phyloP scores from a whole-genome alignment of 1,139 yeast genomes.

The Pichia sp. region DNA sequence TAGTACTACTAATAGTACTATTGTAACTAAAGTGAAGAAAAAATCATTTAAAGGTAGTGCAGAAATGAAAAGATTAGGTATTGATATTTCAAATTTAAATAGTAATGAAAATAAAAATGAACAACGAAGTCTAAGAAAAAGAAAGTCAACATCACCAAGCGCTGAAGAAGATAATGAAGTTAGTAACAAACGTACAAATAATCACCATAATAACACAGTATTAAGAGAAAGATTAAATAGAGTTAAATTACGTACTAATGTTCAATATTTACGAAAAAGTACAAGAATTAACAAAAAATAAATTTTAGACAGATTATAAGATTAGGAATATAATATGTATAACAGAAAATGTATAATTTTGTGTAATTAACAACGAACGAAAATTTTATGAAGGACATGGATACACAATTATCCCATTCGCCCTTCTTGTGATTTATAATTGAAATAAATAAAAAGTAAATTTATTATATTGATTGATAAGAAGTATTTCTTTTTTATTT shows the following conservation, averaged over 20 bases:
- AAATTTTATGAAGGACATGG: neutral
- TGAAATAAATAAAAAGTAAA: neutral
- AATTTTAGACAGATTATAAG: neutral
- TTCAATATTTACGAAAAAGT: conserved; percentile 8
- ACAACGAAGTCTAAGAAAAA: conserved; percentile 9
- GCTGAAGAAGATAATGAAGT: neutral
- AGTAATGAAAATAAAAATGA: neutral
- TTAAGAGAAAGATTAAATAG: conserved; percentile 12
- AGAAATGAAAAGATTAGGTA: conserved; percentile 8
- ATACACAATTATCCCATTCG: too few species aligned
- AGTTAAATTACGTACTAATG: conserved; percentile 11
- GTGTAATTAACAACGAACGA: too few species aligned
- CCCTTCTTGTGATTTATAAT: neutral
- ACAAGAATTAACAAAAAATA: neutral
- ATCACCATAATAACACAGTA: neutral
- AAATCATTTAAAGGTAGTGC: conserved; percentile 1
- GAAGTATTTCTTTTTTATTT: conserved; percentile 2
- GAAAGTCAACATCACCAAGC: neutral
- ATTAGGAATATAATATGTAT: neutral
- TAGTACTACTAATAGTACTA: neutral
- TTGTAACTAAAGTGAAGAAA: neutral
- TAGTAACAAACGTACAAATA: neutral
- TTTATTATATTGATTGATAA: conserved; percentile 2
- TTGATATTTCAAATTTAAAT: conserved; percentile 7
- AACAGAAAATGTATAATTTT: too few species aligned